Conservation (phyloP, 1,284 basidiomycete genomes). For the Ganoderma meredithae region DNA sequence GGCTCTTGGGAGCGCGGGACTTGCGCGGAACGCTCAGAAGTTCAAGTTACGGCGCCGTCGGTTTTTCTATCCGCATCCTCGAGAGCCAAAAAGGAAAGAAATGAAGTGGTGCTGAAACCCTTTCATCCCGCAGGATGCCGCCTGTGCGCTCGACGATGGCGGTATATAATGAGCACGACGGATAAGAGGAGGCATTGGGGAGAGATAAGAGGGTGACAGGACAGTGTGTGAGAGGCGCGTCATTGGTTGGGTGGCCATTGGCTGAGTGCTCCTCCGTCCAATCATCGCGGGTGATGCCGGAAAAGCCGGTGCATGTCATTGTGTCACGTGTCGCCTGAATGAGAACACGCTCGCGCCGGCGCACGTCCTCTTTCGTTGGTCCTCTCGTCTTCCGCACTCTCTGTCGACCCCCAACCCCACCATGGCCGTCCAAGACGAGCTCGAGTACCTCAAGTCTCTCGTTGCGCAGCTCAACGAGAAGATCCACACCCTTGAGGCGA, state of each 20-base stretch:
- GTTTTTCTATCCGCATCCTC: no score
- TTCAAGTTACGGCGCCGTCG: background rate
- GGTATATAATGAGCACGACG: no score
- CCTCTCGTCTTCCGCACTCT: constrained; percentile 18
- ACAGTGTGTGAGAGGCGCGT: background rate
- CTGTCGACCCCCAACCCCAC: constrained; percentile 21
- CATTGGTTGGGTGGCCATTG: background rate
- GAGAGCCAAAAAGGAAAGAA: background rate
- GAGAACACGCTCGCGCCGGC: constrained; percentile 14
- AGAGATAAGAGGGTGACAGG: background rate
- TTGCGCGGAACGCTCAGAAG: background rate
- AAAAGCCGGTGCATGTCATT: constrained; percentile 15
- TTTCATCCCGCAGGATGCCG: background rate
- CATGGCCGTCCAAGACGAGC: constrained; percentile 74
- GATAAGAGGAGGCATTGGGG: background rate
- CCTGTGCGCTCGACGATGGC: background rate
- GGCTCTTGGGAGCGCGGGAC: background rate
- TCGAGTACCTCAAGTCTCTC: constrained; percentile 91
- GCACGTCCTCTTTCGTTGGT: constrained; percentile 23
- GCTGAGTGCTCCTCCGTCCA: constrained; percentile 20
- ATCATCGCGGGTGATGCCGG: constrained; percentile 27
- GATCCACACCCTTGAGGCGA: constrained; percentile 75
- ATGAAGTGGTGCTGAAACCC: background rate
- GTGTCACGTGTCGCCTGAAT: constrained; percentile 11
- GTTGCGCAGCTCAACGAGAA: constrained; percentile 85